phyloP scores from a whole-genome alignment of 1,139 yeast species.

The Debaryomyces udenii region DNA sequence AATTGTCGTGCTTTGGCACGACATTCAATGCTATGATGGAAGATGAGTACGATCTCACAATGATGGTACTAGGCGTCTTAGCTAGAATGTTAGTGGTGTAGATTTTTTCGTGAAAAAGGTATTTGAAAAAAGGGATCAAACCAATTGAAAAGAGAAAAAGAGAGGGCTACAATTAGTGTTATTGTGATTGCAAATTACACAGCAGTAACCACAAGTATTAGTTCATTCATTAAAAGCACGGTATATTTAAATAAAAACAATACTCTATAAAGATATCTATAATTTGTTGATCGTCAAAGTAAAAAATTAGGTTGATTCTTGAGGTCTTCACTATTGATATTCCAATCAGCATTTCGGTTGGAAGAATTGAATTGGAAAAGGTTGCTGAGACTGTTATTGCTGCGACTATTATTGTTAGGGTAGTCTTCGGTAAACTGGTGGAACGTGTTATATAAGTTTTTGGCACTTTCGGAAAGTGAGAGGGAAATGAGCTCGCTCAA shows the following conservation, averaged over 20 bases:
- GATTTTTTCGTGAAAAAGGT: too few species aligned
- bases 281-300: conserved; percentile 4
- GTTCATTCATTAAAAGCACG: neutral
- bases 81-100: too few species aligned
- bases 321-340: conserved; percentile 10
- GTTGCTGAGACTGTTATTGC: conserved; percentile 16
- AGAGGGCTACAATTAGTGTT: too few species aligned
- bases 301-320: conserved; percentile 8
- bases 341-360: conserved; percentile 7
- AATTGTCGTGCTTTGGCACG: neutral
- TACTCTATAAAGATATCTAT: conserved; percentile 3
- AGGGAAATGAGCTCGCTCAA: conserved; percentile 10
- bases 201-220: neutral
- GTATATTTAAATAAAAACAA: neutral
- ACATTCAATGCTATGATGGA: neutral
- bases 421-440: conserved; percentile 33
- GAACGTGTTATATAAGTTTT: conserved; percentile 32
- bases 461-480: conserved; percentile 30
- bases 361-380: conserved; percentile 27
- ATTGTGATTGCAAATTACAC: too few species aligned
- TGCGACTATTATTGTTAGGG: conserved; percentile 18
- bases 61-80: too few species aligned
- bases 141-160: too few species aligned
- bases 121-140: too few species aligned
- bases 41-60: too few species aligned